Conservation (phyloP, 1,284 basidiomycete genomes). For the Melampsora larici-populina region DNA sequence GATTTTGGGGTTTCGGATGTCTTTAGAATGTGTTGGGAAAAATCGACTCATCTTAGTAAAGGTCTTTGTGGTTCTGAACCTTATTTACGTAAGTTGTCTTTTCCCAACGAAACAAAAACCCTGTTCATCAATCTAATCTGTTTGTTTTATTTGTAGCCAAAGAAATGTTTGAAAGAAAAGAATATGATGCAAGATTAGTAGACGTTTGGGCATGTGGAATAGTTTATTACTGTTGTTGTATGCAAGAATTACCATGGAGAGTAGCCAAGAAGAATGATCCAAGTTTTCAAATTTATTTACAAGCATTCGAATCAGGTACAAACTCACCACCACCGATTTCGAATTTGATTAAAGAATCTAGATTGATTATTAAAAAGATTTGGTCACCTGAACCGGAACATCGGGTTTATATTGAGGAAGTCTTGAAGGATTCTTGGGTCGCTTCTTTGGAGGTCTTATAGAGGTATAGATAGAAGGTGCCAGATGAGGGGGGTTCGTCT, state of each 20-base stretch:
- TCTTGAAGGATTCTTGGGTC: conserved; percentile 79
- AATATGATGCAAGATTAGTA: conserved; percentile 93
- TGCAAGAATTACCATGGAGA: conserved; percentile 94
- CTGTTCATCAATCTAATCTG: conserved; percentile 45
- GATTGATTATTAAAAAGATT: conserved; percentile 85
- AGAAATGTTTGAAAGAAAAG: conserved; percentile 56
- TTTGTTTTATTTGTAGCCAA: conserved; percentile 7
- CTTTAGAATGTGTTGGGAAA: conserved; percentile 96
- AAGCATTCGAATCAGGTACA: conserved; percentile 60
- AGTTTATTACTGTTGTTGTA: conserved; percentile 97
- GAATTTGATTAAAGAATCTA: conserved; percentile 79
- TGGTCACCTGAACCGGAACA: conserved; percentile 87
- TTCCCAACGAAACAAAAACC: conserved; percentile 46
- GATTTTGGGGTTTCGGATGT: conserved; percentile 98
- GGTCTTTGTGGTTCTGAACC: conserved; percentile 96
- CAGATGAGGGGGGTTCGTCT: too few relatives aligned
- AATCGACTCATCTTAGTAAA: conserved; percentile 92
- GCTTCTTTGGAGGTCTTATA: conserved; percentile 62
- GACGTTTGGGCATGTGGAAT: conserved; percentile 97
- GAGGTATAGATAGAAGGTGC: too few relatives aligned
- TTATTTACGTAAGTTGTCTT: conserved; percentile 79
- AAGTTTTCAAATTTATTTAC: conserved; percentile 76
- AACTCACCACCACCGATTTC: conserved; percentile 62
- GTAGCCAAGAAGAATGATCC: conserved; percentile 80
- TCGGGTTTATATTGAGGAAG: conserved; percentile 75